Evolutionary conservation across 2,329 filamentous ascomycete genomes (phyloP).

Genomic region (Fonsecaea multimorphosa): DNA sequence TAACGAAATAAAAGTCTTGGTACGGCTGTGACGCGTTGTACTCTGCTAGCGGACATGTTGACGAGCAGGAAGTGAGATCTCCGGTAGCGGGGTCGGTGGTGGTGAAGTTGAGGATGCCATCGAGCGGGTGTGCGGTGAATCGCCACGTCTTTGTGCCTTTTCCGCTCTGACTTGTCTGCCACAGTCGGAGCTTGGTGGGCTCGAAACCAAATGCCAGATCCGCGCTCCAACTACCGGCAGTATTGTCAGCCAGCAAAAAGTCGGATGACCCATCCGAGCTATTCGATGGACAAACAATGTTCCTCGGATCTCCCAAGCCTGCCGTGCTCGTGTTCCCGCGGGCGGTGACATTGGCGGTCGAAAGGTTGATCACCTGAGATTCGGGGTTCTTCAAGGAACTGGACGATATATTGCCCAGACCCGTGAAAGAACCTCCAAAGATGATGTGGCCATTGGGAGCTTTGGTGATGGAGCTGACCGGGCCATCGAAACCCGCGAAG

Average conservation of each 20-base stretch:
- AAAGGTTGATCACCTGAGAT: slow-evolving; percentile 81
- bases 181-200: slow-evolving; percentile 84
- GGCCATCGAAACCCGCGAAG: slow-evolving; percentile 93
- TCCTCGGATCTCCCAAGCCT: slow-evolving; percentile 76
- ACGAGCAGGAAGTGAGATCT: slow-evolving; percentile 74
- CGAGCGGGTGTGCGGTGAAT: slow-evolving; percentile 81
- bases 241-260: slow-evolving; percentile 79
- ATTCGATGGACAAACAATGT: slow-evolving; percentile 79
- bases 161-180: slow-evolving; percentile 83
- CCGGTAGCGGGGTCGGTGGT: slow-evolving; percentile 79
- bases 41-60: slow-evolving; percentile 80
- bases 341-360: slow-evolving; percentile 72
- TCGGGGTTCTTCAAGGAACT: slow-evolving; percentile 59
- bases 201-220: slow-evolving; percentile 81
- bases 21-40: slow-evolving; percentile 65
- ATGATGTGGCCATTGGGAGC: slow-evolving; percentile 82
- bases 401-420: slow-evolving; percentile 70
- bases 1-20: slow-evolving; percentile 93
- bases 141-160: slow-evolving; percentile 88
- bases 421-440: slow-evolving; percentile 89
- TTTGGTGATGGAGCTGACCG: slow-evolving; percentile 83
- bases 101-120: slow-evolving; percentile 95
- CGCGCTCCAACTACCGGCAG: slow-evolving; percentile 81
- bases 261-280: slow-evolving; percentile 72
- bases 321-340: slow-evolving; percentile 62